Evolutionary conservation across 768 basidiomycete genomes (phyloP).

Genomic region (Russula earlei): DNA sequence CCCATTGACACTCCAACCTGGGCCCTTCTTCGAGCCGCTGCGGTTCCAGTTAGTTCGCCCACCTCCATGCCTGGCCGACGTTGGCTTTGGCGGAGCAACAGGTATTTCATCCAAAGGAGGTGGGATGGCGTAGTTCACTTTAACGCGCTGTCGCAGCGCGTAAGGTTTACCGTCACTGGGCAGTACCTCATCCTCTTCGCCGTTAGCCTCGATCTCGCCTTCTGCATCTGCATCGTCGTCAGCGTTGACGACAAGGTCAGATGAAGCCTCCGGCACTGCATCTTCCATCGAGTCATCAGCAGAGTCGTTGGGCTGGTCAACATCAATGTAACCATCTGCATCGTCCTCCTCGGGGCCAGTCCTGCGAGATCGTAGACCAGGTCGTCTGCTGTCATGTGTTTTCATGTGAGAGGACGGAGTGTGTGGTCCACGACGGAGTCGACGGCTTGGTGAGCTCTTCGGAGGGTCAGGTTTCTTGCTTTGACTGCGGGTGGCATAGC

Average conservation of each 20-base stretch:
- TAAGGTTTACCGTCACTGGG: slow-evolving; percentile 54
- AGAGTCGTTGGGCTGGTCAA: slow-evolving; percentile 11
- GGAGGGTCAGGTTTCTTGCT: slow-evolving; percentile 27
- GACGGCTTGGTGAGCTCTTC: slow-evolving; percentile 22
- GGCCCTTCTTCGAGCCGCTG: slow-evolving; percentile 36
- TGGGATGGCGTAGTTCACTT: slow-evolving; percentile 75
- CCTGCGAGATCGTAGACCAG: slow-evolving; percentile 19
- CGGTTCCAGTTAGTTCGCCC: slow-evolving; percentile 28
- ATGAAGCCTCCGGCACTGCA: slow-evolving; percentile 49
- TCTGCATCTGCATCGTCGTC: slow-evolving; percentile 32
- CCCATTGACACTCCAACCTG: slow-evolving; percentile 73
- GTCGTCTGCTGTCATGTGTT: slow-evolving; percentile 9
- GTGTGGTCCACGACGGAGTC: slow-evolving; percentile 28
- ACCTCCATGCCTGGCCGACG: slow-evolving; percentile 23
- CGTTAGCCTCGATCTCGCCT: slow-evolving; percentile 32
- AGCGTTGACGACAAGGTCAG: slow-evolving; percentile 31
- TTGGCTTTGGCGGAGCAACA: slow-evolving; percentile 35
- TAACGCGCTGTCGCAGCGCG: slow-evolving; percentile 49
- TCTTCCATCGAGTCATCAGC: slow-evolving; percentile 38
- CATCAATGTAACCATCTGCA: slow-evolving; percentile 21
- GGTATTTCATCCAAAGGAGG: slow-evolving; percentile 69
- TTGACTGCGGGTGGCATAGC: slow-evolving; percentile 35
- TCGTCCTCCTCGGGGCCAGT: slow-evolving; percentile 16
- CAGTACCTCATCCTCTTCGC: slow-evolving; percentile 34
- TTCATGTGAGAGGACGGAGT: slow-evolving; percentile 20